A percentile compares a stretch with the other conserved stretches of the same genome.
phyloP scores from a whole-genome alignment of 306 rosid species.

The Canavalia gladiata region DNA sequence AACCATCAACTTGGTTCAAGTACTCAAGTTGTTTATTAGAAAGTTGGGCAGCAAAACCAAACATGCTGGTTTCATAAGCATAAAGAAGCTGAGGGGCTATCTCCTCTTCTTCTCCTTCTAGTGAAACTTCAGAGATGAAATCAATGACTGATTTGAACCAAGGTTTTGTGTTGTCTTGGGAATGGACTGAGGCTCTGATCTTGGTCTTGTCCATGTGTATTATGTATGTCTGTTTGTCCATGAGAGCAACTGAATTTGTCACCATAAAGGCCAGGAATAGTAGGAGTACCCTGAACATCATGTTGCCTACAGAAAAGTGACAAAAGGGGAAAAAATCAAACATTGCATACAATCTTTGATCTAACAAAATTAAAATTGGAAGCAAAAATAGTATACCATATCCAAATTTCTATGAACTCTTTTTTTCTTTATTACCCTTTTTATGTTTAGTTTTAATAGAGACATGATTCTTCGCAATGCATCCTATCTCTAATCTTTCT shows the following conservation, averaged over 20 bases:
- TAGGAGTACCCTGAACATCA: conserved; percentile 49
- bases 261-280: conserved; percentile 55
- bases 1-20: conserved; percentile 58
- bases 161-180: conserved; percentile 43
- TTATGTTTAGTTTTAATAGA: not conserved
- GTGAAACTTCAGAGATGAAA: conserved; percentile 45
- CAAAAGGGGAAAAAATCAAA: not conserved
- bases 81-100: conserved; percentile 58
- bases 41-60: conserved; percentile 70
- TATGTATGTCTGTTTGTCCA: conserved; percentile 60
- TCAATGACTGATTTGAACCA: conserved; percentile 59
- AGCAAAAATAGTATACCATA: not conserved
- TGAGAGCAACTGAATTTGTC: conserved; percentile 50
- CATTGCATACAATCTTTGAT: not conserved
- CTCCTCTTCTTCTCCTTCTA: conserved; percentile 39
- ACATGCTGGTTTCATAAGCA: conserved; percentile 59
- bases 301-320: conserved; percentile 47
- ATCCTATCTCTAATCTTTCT: not conserved
- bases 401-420: not conserved
- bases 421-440: not conserved
- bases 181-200: conserved; percentile 47
- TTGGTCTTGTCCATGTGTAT: conserved; percentile 69
- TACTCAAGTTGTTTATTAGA: conserved; percentile 53
- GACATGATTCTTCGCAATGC: not conserved
- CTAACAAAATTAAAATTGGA: not conserved